Evolutionary conservation across 805 yeast genomes (phyloP).

Genomic region (Candida sanyiensis): DNA sequence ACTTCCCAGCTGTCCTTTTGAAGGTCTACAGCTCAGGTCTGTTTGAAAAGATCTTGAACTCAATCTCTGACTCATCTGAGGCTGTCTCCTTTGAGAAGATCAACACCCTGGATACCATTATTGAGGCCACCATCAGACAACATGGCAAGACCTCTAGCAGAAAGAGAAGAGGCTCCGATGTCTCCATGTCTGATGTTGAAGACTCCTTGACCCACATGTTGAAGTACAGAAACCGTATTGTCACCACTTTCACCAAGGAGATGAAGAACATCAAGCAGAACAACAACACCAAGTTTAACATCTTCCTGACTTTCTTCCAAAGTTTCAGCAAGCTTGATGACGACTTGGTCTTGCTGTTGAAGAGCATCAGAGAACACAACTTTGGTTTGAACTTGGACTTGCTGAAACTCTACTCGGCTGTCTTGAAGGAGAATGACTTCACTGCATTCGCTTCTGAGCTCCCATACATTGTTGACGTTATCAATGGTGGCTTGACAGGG

Average conservation of each 20-base stretch:
- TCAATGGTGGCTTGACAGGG: slow-evolving; percentile 30
- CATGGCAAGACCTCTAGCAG: slow-evolving; percentile 23
- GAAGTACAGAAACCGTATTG: slow-evolving; percentile 18
- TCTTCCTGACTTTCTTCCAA: slow-evolving; percentile 24
- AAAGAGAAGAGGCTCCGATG: slow-evolving; percentile 33
- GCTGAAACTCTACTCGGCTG: slow-evolving; percentile 32
- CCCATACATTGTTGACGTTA: slow-evolving; percentile 23
- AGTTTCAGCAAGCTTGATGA: slow-evolving; percentile 19
- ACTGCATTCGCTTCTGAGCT: slow-evolving; percentile 28
- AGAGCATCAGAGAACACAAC: slow-evolving; percentile 22
- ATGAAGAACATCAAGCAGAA: slow-evolving; percentile 23
- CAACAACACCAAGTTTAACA: slow-evolving; percentile 21
- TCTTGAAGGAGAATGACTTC: slow-evolving; percentile 29
- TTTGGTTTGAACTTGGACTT: slow-evolving; percentile 28
- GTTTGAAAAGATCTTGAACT: slow-evolving; percentile 29
- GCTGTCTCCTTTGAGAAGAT: slow-evolving; percentile 48
- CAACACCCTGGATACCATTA: slow-evolving; percentile 37
- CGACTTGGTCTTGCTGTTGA: slow-evolving; percentile 19
- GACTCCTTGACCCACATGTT: slow-evolving; percentile 21
- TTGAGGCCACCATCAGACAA: slow-evolving; percentile 25
- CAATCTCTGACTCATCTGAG: slow-evolving; percentile 40
- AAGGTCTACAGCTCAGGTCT: slow-evolving; percentile 28
- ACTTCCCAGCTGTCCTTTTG: slow-evolving; percentile 33
- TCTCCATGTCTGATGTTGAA: slow-evolving; percentile 32
- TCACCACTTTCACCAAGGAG: slow-evolving; percentile 23